Evolutionary conservation across 192 early-diverging fungal species (phyloP), one percentile per base, ranked within the genome.

Genomic region (Pilobolus umbonatus): DNA sequence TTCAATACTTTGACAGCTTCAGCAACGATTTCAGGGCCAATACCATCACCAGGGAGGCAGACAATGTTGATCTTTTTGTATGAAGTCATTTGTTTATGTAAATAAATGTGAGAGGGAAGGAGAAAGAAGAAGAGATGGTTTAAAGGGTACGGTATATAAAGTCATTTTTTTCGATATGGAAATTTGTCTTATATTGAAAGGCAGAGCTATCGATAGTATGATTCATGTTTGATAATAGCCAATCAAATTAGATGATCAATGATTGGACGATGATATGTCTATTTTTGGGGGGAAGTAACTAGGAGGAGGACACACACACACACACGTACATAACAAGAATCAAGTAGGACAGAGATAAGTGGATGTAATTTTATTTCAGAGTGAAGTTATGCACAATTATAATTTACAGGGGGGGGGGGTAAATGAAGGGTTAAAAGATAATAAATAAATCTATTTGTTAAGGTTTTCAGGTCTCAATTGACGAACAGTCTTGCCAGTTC

Each of bases 1-100:
- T 94, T 83, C 62, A 99, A 85, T 24, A 98, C 86, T 62, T 89
- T 91, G 72, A 88, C 75, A 34, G 93, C 96, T 69, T 99, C 90
- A 17, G 80, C 84, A 49, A 90, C 87, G 39, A 97, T 89, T 69
- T 99, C 96, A 29, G 96, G 96, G 31, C 96, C 96, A 54, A 95
- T 86, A 54, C 95, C 94, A 70, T 99, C 96, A 56, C 95, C 95
- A 60, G 90, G 85, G 48, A 95, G 79, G 39, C 93, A 80, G 21
- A 92, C 85, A 50, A 90, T 72, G 24, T 49, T 45, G 22, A 63
- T 59, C 21, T 50, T 52, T 40, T 61, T 67, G 28, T 43, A 14
- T 11, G 61, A 55, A 38, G 55, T 54, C n/a, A 30, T 67, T 25
- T 43, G 21, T 19, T 31, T 24, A 28, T 50, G 34, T 53, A 44